These are phyloP conservation scores for Yarrowia sp. DNA, from an alignment of 805 yeast genomes.

Conservation along the genomic window DNA sequence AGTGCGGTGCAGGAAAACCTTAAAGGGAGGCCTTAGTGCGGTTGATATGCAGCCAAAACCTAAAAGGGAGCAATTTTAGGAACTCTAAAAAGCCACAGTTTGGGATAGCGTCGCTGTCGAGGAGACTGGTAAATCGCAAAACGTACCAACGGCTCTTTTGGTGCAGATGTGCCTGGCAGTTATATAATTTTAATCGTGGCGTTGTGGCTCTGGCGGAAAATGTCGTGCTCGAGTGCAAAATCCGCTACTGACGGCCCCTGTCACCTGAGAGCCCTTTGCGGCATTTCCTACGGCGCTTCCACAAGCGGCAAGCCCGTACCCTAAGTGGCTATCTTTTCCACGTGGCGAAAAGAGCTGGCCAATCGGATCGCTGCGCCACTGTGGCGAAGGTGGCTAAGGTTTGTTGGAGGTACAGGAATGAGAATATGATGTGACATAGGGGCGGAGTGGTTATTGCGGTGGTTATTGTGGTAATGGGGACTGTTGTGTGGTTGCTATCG, in stretches of 20 bases:
- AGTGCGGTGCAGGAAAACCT: not conserved
- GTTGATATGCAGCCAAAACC: not conserved
- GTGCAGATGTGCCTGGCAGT: conserved; percentile 2
- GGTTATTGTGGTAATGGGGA: not conserved
- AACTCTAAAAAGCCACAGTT: conserved; percentile 17
- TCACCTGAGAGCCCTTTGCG: not conserved
- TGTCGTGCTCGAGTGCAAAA: not conserved
- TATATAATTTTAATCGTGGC: conserved; percentile 16
- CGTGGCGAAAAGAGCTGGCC: not conserved
- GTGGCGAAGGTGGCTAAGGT: conserved; percentile 16
- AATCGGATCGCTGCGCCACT: not conserved
- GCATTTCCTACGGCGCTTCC: not conserved
- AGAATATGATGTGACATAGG: no score
- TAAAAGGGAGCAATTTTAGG: conserved; percentile 9
- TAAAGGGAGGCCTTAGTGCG: not conserved
- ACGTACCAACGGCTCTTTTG: not conserved
- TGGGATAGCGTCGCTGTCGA: not conserved
- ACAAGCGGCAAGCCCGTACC: not conserved
- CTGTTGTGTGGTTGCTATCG: no score
- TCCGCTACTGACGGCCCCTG: not conserved
- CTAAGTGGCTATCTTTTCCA: conserved; percentile 7
- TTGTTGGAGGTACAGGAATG: no score
- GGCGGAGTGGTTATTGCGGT: not conserved
- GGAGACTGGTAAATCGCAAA: not conserved
- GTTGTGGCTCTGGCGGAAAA: not conserved